Evolutionary conservation across 257 asterid species (phyloP).

Genomic region (Fraxinus cuspidata): DNA sequence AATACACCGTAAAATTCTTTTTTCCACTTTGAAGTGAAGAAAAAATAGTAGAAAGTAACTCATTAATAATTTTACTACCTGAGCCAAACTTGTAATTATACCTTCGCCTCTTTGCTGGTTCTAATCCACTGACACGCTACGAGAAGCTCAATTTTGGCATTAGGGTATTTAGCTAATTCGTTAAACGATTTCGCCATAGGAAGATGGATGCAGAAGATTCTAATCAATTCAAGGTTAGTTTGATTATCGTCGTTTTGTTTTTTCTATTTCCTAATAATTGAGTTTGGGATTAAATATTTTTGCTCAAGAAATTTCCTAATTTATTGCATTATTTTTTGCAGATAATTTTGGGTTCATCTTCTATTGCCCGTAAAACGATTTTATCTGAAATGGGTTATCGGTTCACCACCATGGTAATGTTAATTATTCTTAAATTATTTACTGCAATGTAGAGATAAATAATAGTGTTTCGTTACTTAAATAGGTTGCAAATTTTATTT

Average conservation of each 20-base stretch:
- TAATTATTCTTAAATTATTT: not conserved
- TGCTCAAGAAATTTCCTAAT: not conserved
- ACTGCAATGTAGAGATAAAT: not conserved
- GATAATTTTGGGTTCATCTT: conserved; percentile 89
- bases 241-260: not conserved
- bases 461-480: not conserved
- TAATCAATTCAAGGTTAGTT: conserved; percentile 37
- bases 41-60: too few relatives aligned
- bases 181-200: not conserved
- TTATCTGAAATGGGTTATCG: conserved; percentile 74
- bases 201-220: conserved; percentile 32
- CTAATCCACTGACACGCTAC: not conserved
- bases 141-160: not conserved
- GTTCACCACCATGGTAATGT: conserved; percentile 67
- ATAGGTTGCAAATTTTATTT: not conserved
- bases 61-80: too few relatives aligned
- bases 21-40: too few relatives aligned
- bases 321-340: conserved; percentile 33
- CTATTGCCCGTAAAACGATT: conserved; percentile 71
- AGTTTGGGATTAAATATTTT: not conserved
- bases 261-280: not conserved
- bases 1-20: too few relatives aligned
- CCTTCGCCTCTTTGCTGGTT: not conserved
- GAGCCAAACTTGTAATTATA: too few relatives aligned
- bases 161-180: conserved; percentile 1